Evolutionary conservation across 2,329 filamentous ascomycete genomes (phyloP).

Genomic region (Calonectria ilicicola): DNA sequence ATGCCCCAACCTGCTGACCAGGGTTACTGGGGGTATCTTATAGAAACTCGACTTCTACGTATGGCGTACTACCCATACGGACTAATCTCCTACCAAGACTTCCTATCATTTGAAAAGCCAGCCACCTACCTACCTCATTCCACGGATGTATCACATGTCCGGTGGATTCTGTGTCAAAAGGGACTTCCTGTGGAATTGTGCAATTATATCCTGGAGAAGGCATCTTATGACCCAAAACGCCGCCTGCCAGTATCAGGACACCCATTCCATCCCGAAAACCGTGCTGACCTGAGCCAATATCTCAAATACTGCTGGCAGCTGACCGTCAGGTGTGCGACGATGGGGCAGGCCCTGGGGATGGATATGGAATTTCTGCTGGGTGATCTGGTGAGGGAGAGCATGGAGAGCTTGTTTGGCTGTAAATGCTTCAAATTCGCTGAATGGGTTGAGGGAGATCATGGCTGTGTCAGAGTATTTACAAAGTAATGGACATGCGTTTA

Average conservation of each 20-base stretch:
- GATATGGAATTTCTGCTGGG: not conserved
- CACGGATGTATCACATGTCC: not conserved
- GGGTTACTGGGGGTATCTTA: not conserved
- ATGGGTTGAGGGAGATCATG: not conserved
- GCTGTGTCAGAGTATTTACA: not conserved
- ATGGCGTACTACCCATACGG: not conserved
- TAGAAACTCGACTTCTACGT: not conserved
- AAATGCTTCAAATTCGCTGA: not conserved
- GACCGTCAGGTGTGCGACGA: not conserved
- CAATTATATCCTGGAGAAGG: not conserved
- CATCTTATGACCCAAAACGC: not conserved
- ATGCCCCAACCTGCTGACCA: not conserved
- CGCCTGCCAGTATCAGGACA: not conserved
- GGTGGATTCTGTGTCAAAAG: not conserved
- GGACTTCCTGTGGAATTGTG: not conserved
- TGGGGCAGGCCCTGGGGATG: not conserved
- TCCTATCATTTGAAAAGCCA: not conserved
- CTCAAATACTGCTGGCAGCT: constrained; percentile 2
- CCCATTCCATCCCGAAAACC: not conserved
- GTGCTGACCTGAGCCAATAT: not conserved
- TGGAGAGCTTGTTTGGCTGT: not conserved
- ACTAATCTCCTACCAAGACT: not conserved
- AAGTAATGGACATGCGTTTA: too few relatives aligned
- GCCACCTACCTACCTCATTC: not conserved
- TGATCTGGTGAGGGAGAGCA: not conserved